phyloP scores from a whole-genome alignment of 2,329 filamentous ascomycete genomes.

The Penicillium sp. region DNA sequence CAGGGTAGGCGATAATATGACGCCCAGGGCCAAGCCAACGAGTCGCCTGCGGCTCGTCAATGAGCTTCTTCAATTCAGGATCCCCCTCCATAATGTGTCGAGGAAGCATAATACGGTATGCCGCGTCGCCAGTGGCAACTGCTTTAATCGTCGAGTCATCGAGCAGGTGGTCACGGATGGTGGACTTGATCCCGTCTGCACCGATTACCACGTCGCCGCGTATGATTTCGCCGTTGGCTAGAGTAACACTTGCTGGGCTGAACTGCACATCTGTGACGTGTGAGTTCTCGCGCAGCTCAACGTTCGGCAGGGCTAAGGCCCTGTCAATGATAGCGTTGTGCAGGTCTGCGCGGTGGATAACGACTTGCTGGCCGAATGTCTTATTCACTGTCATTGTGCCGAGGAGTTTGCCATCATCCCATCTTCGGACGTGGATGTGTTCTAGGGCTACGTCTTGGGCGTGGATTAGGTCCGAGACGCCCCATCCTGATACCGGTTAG shows the following conservation, averaged over 20 bases:
- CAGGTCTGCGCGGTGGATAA: constrained; percentile 40
- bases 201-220: constrained; percentile 52
- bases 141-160: constrained; percentile 28
- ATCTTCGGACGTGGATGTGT: constrained; percentile 38
- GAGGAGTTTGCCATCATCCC: constrained; percentile 36
- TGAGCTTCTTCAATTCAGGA: constrained; percentile 64
- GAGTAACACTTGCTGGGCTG: constrained; percentile 29
- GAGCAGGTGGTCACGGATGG: constrained; percentile 44
- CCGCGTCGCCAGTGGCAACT: constrained; percentile 65
- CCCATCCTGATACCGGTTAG: constrained; percentile 32
- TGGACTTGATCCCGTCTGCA: constrained; percentile 57
- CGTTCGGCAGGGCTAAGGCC: constrained; percentile 31
- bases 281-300: constrained; percentile 33
- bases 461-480: constrained; percentile 35
- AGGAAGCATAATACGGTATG: constrained; percentile 75
- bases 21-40: constrained; percentile 74
- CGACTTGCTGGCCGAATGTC: constrained; percentile 35
- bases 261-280: constrained; percentile 30
- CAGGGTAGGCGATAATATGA: constrained; percentile 77
- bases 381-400: constrained; percentile 38
- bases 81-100: constrained; percentile 66
- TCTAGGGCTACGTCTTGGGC: constrained; percentile 36
- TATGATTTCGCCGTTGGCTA: constrained; percentile 29
- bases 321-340: constrained; percentile 35
- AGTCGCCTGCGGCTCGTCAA: constrained; percentile 66